Evolutionary conservation across 148 eudicot species (phyloP), one percentile per base, ranked within the genome.

Genomic region (Diospyros kaki): DNA sequence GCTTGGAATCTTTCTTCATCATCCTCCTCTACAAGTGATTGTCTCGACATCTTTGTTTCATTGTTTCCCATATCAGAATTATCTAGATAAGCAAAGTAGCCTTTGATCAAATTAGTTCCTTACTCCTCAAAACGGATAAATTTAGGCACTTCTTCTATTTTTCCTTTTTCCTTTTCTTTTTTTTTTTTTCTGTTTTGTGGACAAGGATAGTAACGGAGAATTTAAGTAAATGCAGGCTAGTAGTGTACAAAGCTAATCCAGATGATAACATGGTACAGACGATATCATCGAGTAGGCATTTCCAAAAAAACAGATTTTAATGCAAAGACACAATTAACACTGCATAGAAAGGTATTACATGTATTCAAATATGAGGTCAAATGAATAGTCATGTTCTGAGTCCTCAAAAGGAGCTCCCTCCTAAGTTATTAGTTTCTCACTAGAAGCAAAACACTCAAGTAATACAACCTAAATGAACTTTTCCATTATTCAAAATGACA

Each of bases 1-100:
- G 94, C 94, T 82, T 95, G 94, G 84, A 87, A 95, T 86, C 97
- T 87, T 85, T 95, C 91, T 76, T 94, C 98, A 60, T 92, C 97
- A 73, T 90, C 96, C 64, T 91, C 94, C 75, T 95, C 96, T 12
- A 87, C 88, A 59, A 83, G 92, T 69, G 85, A 71, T 75, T 91
- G 87, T 81, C 89, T 78, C 66, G 86, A 77, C 75, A 91, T 86
- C 83, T 88, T 89, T 56, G 88, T 84, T 66, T 79, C 94, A 58
- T 73, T 80, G 77, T 85, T 87, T 77, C 76, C 88, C 65, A 76
- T 53, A 54, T 40, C 9, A 72, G 48, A 10, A 73, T 54, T 40
- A 75, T 75, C 83, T 77, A 58, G 46, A 74, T 75, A 81, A 71
- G 75, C 54, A 80, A 78, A 72, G 78, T 5, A 58, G 56, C n/a